Base-by-base conservation (phyloP, 208 protist species). In the Porcisia deanei region DNA sequence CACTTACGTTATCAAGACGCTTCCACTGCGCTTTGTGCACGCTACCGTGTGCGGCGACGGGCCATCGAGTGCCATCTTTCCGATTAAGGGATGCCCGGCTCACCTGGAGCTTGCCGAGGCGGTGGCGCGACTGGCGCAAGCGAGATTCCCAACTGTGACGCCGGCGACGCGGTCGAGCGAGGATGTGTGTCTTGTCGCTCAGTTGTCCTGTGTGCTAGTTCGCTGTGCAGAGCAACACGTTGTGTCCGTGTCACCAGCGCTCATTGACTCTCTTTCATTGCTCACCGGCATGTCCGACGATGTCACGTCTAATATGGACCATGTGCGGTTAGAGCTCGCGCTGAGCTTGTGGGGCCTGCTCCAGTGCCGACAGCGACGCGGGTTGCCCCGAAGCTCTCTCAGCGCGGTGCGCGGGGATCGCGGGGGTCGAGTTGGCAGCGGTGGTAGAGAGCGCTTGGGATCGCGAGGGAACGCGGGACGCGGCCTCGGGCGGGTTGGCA, bases 11-110 rank as follows among this genome's bases (percentile, higher is more conserved):
- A 47, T 77, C n/a, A 76, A 69, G 37, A 73, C 39, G 39, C 79
- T 94, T 22, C 91, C 93, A 18, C 79, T 97, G n/a, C 91, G 89
- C 8, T 70, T 90, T 30, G 81, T 89, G n/a, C 77, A 93, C 39
- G 75, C 91, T 22, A 82, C 85, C 8, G 22, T 88, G 54, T 59
- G 65, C 12, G 88, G 91, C 49, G 83, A 87, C 20, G 72, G 76
- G 52, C 58, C 70, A 1, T 58, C 41, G 1, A n/a, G 1, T 63
- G 67, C 34, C 12, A 75, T 57, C 25, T 82, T 82, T 54, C 78
- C 78, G 0, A 59, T 74, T 4, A 74, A 73, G 49, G 73, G 60
- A 30, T 54, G 71, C 47, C 10, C 45, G 16, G 61, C 78, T 0
- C 78, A 82, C 37, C 59, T 61, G 47, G 37, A 57, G 57, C 78